A percentile compares a stretch with the other conserved stretches of the same genome.
These are phyloP conservation scores for Yamadazyma conglobata DNA, from an alignment of 1,139 yeast species.

Conservation along the genomic window DNA sequence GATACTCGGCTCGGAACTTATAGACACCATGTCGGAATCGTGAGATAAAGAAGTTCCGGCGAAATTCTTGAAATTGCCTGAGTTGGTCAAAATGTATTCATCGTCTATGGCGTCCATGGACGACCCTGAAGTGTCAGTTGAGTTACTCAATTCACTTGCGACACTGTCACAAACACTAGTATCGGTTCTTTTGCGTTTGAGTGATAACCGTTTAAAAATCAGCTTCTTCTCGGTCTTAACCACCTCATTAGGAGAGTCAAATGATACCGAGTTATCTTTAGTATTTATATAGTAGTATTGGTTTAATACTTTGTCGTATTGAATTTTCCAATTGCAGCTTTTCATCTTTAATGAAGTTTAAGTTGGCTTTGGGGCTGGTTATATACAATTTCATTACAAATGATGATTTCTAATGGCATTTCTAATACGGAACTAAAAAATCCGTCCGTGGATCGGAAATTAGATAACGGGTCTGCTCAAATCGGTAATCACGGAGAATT, in stretches of 20 bases:
- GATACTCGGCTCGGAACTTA: slow-evolving; percentile 18
- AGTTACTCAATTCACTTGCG: too few relatives aligned
- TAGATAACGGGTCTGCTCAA: too few relatives aligned
- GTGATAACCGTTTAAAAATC: slow-evolving; percentile 13
- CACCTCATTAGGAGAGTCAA: slow-evolving; percentile 39
- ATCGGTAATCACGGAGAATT: too few relatives aligned
- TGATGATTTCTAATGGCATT: too few relatives aligned
- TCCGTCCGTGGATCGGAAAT: too few relatives aligned
- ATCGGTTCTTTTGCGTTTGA: slow-evolving; percentile 10
- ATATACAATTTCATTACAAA: neutral
- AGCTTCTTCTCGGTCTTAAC: slow-evolving; percentile 22
- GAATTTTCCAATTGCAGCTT: slow-evolving; percentile 18
- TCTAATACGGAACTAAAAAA: too few relatives aligned
- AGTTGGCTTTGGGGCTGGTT: neutral
- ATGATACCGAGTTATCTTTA: slow-evolving; percentile 29
- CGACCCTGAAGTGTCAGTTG: neutral
- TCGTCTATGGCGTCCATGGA: slow-evolving; percentile 19
- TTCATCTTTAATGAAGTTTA: slow-evolving; percentile 2
- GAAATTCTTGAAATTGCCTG: slow-evolving; percentile 26
- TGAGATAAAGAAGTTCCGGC: slow-evolving; percentile 27
- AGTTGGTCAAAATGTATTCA: slow-evolving; percentile 24
- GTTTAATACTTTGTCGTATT: slow-evolving; percentile 31
- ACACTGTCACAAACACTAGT: slow-evolving; percentile 6
- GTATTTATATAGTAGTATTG: slow-evolving; percentile 38
- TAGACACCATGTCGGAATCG: slow-evolving; percentile 15